Evolutionary conservation across 306 rosid genomes (phyloP), one percentile per base, ranked within the genome.

Genomic region (Lotus japonicus): DNA sequence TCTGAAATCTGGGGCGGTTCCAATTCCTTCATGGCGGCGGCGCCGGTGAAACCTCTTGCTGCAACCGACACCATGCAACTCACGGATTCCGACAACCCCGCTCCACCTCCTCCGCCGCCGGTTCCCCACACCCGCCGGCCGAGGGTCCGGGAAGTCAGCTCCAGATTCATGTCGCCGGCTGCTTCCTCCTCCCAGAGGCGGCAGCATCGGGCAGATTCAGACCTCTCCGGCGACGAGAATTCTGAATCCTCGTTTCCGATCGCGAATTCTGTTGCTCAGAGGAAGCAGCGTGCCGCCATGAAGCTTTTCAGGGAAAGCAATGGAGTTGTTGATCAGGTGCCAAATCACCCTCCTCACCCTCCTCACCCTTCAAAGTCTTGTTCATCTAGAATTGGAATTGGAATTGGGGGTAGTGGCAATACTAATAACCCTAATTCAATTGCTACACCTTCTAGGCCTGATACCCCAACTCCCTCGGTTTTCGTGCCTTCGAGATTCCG

Each of bases 71-170:
- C 12, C 65, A 66, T 41, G 31, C 67, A 18, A 36, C 15, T 41
- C 36, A 13, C 11, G 7, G 74, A 39, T 17, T 42, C 74, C 59
- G 64, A 70, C 4, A 71, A 45, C 31, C 49, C 63, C 19, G 31
- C 66, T 54, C 61, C 84, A 2, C 88, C 82, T 1, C 84, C 75
- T 6, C 88, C 84, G 0, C 88, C 78, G 1, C 85, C 85, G 6
- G 72, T 83, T 0, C 70, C 83, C 0, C 58, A 77, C 38, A 70
- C 68, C 2, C 90, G 97, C 9, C 86, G 96, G 19, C 92, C 96
- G 3, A 83, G 91, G 78, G 95, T 88, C 31, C 82, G 96, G 51
- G 97, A 91, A 77, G 97, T 91, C 46, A 91, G 92, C 80, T 91
- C 97, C 23, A 54, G 96, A 31, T 91, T 88, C 85, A 91, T 91